phyloP scores from a whole-genome alignment of 2,329 filamentous ascomycete species.

The Cylindrodendrum hubeiense region DNA sequence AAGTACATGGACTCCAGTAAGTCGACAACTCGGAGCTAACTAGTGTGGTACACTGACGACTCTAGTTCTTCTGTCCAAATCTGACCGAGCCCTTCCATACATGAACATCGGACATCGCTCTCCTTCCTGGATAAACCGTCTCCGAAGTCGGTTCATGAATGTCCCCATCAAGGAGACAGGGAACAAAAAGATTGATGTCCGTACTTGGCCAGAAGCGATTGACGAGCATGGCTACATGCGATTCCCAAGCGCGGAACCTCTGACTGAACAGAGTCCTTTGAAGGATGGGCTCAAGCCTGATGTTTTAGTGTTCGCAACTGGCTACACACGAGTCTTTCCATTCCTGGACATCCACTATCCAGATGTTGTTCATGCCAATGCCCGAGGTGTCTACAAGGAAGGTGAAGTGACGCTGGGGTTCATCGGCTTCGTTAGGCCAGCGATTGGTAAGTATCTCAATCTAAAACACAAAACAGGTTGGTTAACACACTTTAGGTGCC shows the following conservation, averaged over 20 bases:
- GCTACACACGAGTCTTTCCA: constrained; percentile 56
- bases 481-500: constrained; percentile 47
- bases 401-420: constrained; percentile 56
- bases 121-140: constrained; percentile 46
- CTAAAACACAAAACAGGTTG: too few relatives aligned
- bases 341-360: constrained; percentile 57
- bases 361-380: constrained; percentile 59
- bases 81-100: constrained; percentile 57
- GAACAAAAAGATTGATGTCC: constrained; percentile 57
- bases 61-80: constrained; percentile 59
- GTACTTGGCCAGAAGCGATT: constrained; percentile 57
- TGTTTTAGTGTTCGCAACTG: constrained; percentile 60
- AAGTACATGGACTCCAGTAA: constrained; percentile 51
- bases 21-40: constrained; percentile 25
- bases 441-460: constrained; percentile 48
- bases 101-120: constrained; percentile 53
- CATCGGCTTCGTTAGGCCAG: constrained; percentile 61
- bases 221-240: constrained; percentile 51
- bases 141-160: constrained; percentile 54
- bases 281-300: constrained; percentile 53
- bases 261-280: constrained; percentile 45
- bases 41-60: constrained; percentile 1
- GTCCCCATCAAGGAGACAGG: constrained; percentile 53
- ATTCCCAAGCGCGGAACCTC: constrained; percentile 48
- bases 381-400: constrained; percentile 65